Percentiles rank a stretch among this genome's conserved stretches.
These are phyloP conservation scores for Zalaria sp. DNA, from an alignment of 2,329 filamentous ascomycete genomes.

Conservation along the genomic window DNA sequence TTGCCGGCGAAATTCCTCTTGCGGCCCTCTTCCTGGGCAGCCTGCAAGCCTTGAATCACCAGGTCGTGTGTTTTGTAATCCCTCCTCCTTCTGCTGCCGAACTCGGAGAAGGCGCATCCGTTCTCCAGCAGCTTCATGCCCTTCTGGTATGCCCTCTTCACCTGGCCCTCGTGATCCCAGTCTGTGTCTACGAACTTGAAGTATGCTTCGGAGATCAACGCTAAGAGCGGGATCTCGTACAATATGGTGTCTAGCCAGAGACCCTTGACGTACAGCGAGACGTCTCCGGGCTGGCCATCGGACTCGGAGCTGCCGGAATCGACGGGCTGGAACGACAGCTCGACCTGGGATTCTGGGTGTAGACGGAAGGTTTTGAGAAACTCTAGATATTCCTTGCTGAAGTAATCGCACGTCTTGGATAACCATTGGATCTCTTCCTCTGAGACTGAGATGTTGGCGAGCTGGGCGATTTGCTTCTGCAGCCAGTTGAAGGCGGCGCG, in stretches of 20 bases:
- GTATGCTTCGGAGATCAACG: constrained; percentile 87
- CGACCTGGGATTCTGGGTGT: constrained; percentile 66
- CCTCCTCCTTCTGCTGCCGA: constrained; percentile 74
- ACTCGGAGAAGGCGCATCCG: constrained; percentile 85
- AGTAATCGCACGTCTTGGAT: constrained; percentile 63
- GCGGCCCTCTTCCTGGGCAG: constrained; percentile 52
- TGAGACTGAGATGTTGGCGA: constrained; percentile 68
- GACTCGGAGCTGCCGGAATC: constrained; percentile 21
- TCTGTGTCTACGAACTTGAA: constrained; percentile 93
- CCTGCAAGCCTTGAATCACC: constrained; percentile 74
- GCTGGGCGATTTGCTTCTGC: constrained; percentile 65
- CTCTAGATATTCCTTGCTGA: constrained; percentile 61
- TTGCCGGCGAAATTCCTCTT: constrained; percentile 51
- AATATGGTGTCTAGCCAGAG: constrained; percentile 91
- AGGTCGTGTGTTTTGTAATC: constrained; percentile 93
- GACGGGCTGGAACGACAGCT: constrained; percentile 47
- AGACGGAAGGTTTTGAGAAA: constrained; percentile 75
- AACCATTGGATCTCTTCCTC: constrained; percentile 71
- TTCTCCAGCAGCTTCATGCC: constrained; percentile 62
- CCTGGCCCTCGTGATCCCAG: constrained; percentile 78
- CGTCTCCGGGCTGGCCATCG: constrained; percentile 54
- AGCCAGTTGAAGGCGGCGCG: constrained; percentile 77
- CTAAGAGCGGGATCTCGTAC: constrained; percentile 90
- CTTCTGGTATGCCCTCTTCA: constrained; percentile 73
- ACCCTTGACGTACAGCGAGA: constrained; percentile 65